Percentiles rank a stretch among this genome's conserved stretches.
Conservation (phyloP, 2,329 filamentous ascomycete species). For the Penicillium fuscoglaucum region DNA sequence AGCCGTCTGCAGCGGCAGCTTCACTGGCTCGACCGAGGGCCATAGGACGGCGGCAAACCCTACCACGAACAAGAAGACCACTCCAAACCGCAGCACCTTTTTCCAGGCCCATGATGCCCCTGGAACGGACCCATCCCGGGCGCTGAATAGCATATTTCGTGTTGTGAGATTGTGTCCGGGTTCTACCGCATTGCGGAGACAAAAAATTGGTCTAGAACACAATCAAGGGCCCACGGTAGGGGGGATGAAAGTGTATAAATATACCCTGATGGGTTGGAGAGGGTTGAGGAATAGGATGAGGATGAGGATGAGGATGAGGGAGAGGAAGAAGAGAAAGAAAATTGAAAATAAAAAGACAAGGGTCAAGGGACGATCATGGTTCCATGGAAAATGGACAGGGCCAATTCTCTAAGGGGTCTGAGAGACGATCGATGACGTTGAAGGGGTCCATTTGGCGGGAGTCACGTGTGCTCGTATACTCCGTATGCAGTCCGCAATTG, state of each 20-base stretch:
- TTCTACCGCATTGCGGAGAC: constrained; percentile 25
- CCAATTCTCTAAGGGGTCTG: constrained; percentile 13
- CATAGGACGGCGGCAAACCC: constrained; percentile 31
- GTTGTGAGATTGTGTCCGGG: background rate
- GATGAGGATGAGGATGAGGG: constrained; percentile 2
- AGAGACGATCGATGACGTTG: constrained; percentile 16
- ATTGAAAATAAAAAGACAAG: constrained; percentile 9
- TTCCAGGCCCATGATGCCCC: constrained; percentile 35
- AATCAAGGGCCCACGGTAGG: constrained; percentile 10
- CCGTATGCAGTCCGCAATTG: too few species aligned
- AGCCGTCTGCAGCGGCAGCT: constrained; percentile 15
- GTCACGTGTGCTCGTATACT: constrained; percentile 1
- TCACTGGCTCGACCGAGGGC: constrained; percentile 23
- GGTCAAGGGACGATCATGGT: constrained; percentile 21
- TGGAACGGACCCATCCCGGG: constrained; percentile 26
- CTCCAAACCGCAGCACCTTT: constrained; percentile 32
- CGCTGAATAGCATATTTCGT: constrained; percentile 27
- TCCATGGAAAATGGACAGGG: constrained; percentile 22
- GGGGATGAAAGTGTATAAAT: constrained; percentile 6
- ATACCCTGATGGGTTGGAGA: background rate
- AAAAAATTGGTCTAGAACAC: constrained; percentile 7
- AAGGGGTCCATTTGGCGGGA: background rate
- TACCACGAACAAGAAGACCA: constrained; percentile 27
- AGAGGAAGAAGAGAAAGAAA: constrained; percentile 4
- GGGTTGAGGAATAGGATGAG: background rate